These are phyloP conservation scores for Solanum hybrid DNA, from an alignment of 305 asterid species.

Conservation along the genomic window DNA sequence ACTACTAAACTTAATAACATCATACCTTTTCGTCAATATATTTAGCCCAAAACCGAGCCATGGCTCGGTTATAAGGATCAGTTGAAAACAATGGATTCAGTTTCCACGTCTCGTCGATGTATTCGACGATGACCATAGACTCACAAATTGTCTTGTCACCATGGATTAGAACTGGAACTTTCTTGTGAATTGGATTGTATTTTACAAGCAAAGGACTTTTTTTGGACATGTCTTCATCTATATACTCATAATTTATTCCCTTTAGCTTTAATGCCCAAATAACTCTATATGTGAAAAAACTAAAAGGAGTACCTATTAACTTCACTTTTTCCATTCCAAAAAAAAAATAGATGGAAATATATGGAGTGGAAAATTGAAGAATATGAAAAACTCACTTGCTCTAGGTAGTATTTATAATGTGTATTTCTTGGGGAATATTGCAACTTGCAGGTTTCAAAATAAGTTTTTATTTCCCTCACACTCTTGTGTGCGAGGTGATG, in stretches of 20 bases:
- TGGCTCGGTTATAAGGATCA: conserved; percentile 29
- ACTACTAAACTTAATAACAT: not conserved
- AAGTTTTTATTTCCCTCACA: not conserved
- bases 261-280: conserved; percentile 6
- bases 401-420: not conserved
- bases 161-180: conserved; percentile 37
- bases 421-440: not conserved
- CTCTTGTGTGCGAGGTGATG: not conserved
- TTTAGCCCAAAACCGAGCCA: conserved; percentile 34
- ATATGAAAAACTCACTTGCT: not conserved
- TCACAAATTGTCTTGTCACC: conserved; percentile 27
- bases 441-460: not conserved
- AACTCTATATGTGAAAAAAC: conserved; percentile 4
- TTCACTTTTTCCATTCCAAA: not conserved
- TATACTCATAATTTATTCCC: not conserved
- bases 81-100: conserved; percentile 24
- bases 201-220: conserved; percentile 28
- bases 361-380: not conserved
- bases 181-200: conserved; percentile 35
- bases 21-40: conserved; percentile 31
- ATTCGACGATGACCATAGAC: conserved; percentile 32
- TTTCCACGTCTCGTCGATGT: conserved; percentile 40
- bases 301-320: not conserved
- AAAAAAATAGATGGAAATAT: not conserved
- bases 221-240: conserved; percentile 30